These are phyloP conservation scores for Hypoxylon sp. DNA, from an alignment of 2,329 filamentous ascomycete genomes.

Conservation along the genomic window DNA sequence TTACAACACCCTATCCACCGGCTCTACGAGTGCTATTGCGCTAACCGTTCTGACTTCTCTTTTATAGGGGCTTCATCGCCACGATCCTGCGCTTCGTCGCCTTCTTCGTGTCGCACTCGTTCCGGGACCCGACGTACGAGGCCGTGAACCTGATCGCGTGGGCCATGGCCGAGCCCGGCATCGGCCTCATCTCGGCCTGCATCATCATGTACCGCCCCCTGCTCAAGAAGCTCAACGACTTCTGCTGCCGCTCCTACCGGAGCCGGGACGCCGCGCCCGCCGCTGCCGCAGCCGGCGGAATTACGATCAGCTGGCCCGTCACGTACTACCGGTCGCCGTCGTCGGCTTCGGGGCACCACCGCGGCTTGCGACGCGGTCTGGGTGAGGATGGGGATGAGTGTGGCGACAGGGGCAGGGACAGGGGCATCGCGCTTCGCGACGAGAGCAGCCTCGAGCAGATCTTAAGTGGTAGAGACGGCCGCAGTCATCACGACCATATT, in stretches of 20 bases:
- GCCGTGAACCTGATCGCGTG: constrained; percentile 35
- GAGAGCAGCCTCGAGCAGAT: not conserved
- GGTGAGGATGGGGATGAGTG: no score
- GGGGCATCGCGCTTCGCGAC: not conserved
- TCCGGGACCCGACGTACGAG: constrained; percentile 35
- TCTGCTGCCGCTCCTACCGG: not conserved
- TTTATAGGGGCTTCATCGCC: constrained; percentile 40
- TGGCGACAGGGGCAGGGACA: not conserved
- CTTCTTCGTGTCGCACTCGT: constrained; percentile 34
- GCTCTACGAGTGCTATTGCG: no score
- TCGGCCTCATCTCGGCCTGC: constrained; percentile 43
- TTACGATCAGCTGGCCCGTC: not conserved
- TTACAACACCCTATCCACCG: not conserved
- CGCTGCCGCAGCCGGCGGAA: not conserved
- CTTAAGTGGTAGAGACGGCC: not conserved
- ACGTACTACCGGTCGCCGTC: not conserved
- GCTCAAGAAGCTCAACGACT: constrained; percentile 17
- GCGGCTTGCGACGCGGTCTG: no score
- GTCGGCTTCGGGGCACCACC: not conserved
- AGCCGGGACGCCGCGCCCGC: not conserved
- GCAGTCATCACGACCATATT: not conserved
- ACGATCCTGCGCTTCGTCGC: constrained; percentile 42
- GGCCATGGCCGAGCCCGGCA: constrained; percentile 38
- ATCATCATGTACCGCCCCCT: constrained; percentile 42
- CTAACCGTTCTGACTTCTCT: not conserved